phyloP scores from a whole-genome alignment of 2,329 filamentous ascomycete species.

The Remersonia thermophila region DNA sequence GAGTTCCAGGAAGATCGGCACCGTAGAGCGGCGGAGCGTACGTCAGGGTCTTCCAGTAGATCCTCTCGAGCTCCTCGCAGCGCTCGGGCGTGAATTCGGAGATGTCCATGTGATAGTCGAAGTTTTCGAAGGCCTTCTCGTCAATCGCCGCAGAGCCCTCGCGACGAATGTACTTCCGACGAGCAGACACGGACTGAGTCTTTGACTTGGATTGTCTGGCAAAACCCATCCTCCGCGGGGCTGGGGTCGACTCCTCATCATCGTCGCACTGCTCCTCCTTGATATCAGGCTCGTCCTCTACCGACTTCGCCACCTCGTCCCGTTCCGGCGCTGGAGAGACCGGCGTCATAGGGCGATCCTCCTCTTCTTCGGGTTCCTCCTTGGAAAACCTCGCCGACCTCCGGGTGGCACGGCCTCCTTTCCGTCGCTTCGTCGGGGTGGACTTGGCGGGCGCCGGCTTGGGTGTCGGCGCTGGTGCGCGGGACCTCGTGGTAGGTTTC shows the following conservation, averaged over 20 bases:
- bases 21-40: conserved; percentile 93
- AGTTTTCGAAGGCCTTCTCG: conserved; percentile 79
- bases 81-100: conserved; percentile 84
- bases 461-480: conserved; percentile 21
- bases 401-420: conserved; percentile 12
- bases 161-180: conserved; percentile 72
- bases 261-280: conserved; percentile 34
- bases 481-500: conserved; percentile 30
- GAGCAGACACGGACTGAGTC: conserved; percentile 68
- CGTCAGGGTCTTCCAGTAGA: conserved; percentile 94
- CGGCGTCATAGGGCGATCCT: conserved; percentile 46
- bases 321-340: conserved; percentile 38
- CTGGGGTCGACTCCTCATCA: conserved; percentile 23
- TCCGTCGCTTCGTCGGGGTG: conserved; percentile 25
- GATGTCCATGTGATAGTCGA: conserved; percentile 79
- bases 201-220: conserved; percentile 41
- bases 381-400: conserved; percentile 23
- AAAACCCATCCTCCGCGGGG: conserved; percentile 31
- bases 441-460: conserved; percentile 23
- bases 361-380: conserved; percentile 26
- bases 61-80: conserved; percentile 85
- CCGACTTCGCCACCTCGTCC: conserved; percentile 31
- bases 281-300: conserved; percentile 35
- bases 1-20: conserved; percentile 87
- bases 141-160: conserved; percentile 72